A percentile compares a stretch with the other conserved stretches of the same genome.
Evolutionary conservation across 345 rosid species (phyloP).

Genomic region (Trapa bicornis): DNA sequence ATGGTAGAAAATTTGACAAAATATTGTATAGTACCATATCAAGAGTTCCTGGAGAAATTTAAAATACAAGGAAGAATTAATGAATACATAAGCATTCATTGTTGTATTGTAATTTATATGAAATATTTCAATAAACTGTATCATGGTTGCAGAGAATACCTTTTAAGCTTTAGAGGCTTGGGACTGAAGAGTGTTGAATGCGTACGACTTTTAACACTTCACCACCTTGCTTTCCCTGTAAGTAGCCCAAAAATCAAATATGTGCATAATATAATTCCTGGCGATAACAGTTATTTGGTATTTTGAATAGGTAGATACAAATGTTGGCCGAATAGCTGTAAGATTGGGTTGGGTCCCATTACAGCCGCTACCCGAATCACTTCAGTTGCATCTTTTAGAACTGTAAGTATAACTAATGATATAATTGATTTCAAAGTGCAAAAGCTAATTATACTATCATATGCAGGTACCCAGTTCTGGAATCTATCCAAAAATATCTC

Average conservation of each 20-base stretch:
- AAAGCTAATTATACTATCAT: constrained; percentile 10
- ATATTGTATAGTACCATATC: neutral
- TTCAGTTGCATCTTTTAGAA: constrained; percentile 90
- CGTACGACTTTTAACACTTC: constrained; percentile 88
- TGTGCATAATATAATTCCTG: neutral
- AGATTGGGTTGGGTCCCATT: constrained; percentile 99
- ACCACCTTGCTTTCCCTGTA: constrained; percentile 98
- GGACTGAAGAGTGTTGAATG: constrained; percentile 98
- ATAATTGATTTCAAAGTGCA: constrained; percentile 4
- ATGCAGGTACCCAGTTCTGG: constrained; percentile 77
- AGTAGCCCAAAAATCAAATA: constrained; percentile 13
- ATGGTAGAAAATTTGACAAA: neutral
- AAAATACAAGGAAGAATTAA: neutral
- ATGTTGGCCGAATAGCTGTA: constrained; percentile 97
- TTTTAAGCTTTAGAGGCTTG: constrained; percentile 69
- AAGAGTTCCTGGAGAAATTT: neutral
- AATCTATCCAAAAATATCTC: constrained; percentile 84
- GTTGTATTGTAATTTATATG: neutral
- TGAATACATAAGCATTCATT: neutral
- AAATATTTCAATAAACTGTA: neutral
- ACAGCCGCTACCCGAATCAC: constrained; percentile 92
- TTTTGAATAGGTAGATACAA: constrained; percentile 78
- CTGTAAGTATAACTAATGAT: constrained; percentile 39
- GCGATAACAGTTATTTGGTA: constrained; percentile 10
- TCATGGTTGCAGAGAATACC: constrained; percentile 53